Evolutionary conservation across 2,329 filamentous ascomycete genomes (phyloP).

Genomic region (Chalara sp.): DNA sequence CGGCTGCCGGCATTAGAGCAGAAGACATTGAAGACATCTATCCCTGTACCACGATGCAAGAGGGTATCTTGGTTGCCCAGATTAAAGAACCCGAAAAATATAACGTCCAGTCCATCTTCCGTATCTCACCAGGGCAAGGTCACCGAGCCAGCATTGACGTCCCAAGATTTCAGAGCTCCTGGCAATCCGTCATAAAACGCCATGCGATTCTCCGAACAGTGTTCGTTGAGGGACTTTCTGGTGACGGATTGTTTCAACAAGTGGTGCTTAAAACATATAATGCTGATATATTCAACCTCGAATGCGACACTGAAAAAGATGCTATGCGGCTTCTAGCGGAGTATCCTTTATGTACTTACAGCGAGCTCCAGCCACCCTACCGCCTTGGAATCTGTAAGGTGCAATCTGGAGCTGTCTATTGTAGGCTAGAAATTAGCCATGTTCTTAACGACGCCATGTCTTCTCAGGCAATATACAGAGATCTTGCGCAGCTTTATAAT

Average conservation of each 20-base stretch:
- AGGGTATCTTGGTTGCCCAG: conserved; percentile 13
- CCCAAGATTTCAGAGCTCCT: background rate
- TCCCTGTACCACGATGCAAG: conserved; percentile 12
- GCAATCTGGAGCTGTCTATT: background rate
- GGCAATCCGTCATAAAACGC: background rate
- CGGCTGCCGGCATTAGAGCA: background rate
- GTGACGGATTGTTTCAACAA: background rate
- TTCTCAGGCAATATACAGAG: background rate
- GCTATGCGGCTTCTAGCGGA: background rate
- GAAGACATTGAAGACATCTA: conserved; percentile 14
- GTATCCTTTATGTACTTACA: background rate
- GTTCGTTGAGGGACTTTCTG: background rate
- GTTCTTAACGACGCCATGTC: background rate
- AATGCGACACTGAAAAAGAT: background rate
- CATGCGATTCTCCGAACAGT: background rate
- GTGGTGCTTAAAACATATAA: background rate
- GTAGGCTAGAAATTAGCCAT: background rate
- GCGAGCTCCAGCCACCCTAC: background rate
- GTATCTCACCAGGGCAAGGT: background rate
- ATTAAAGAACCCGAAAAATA: conserved; percentile 6
- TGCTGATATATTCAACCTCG: background rate
- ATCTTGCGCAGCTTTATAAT: background rate
- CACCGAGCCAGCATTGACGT: background rate
- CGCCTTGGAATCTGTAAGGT: background rate
- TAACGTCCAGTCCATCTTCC: conserved; percentile 6